These are phyloP conservation scores for Teratosphaeria destructans DNA, from an alignment of 2,329 filamentous ascomycete genomes.

Conservation along the genomic window DNA sequence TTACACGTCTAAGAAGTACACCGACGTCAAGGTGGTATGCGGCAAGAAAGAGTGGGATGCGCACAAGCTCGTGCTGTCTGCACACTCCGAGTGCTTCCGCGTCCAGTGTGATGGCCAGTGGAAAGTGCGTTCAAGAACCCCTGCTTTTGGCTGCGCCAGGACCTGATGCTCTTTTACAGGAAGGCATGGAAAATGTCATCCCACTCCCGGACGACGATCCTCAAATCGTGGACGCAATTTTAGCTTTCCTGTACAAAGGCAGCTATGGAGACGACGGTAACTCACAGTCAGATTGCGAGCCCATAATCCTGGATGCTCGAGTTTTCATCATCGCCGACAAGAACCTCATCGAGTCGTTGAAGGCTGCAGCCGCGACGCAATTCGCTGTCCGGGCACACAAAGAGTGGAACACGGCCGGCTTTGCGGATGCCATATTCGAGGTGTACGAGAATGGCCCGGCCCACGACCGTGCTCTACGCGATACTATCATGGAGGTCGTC, in stretches of 20 bases:
- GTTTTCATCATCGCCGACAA: conserved; percentile 26
- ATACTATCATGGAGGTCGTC: neutral
- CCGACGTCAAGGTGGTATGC: neutral
- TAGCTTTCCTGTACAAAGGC: conserved; percentile 9
- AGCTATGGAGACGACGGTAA: conserved; percentile 6
- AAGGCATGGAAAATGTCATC: neutral
- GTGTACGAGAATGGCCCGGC: conserved; percentile 1
- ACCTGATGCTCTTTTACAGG: neutral
- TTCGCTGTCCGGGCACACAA: conserved; percentile 11
- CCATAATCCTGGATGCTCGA: conserved; percentile 9
- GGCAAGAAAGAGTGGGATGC: conserved; percentile 11
- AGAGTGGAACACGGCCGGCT: neutral
- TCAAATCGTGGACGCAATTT: conserved; percentile 7
- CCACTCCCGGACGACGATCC: conserved; percentile 2
- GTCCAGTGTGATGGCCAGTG: neutral
- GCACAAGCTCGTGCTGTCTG: neutral
- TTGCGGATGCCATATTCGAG: conserved; percentile 3
- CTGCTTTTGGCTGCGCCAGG: neutral
- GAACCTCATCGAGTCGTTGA: conserved; percentile 22
- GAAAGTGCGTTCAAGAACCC: neutral
- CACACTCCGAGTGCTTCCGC: neutral
- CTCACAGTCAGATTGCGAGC: conserved; percentile 11
- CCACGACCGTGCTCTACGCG: neutral
- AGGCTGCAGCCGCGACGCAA: conserved; percentile 21
- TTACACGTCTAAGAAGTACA: neutral